Base-by-base conservation (phyloP, 306 rosid genomes). In the Citrullus mucosospermus region DNA sequence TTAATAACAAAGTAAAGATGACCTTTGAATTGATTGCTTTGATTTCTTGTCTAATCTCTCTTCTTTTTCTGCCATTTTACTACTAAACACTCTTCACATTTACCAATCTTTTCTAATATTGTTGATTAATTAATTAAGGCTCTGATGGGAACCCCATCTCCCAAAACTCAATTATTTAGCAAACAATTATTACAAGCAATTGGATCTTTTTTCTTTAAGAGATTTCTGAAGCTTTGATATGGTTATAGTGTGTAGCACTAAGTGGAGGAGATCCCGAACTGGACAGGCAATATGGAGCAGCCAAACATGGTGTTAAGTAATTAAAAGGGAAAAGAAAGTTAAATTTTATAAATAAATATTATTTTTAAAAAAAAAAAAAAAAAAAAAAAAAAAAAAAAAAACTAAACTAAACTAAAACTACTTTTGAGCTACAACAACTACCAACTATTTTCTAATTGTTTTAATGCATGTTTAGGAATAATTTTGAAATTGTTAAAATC, bases 41-140 rank as follows among this genome's bases (percentile, higher is more conserved):
- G 76, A 70, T 70, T 70, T 70, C 20, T 70, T 70, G 76, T 70
- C 57, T 70, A 46, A 46, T 70, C 57, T 68, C 75, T 68, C 18
- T 8, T 30, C 48, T 12, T 68, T 68, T 68, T 20, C 54, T 43
- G 34, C 55, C 34, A 17, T 41, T 68, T 43, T 68, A 43, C 18
- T n/a, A 68, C 46, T 44, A 66, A 66, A 66, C 16, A 25, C 73
- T 9, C 50, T 66, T 39, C 73, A 38, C 15, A 66, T 36, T 68
- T 41, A 68, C 53, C 32, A 20, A n/a, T 68, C 25, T 66, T 66
- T 53, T 41, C 51, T 44, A 15, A 13, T 70, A 44, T 22, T 22
- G 28, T 44, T 70, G 55, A 69, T 41, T 22, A 0, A 25, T 70
- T 70, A 13, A 70, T 20, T 13, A 36, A 70, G 76, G 57, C 39